Percentiles rank a stretch among this genome's conserved stretches.
phyloP scores from a whole-genome alignment of 1,139 yeast species.

The Casaregolazyma lundiana region DNA sequence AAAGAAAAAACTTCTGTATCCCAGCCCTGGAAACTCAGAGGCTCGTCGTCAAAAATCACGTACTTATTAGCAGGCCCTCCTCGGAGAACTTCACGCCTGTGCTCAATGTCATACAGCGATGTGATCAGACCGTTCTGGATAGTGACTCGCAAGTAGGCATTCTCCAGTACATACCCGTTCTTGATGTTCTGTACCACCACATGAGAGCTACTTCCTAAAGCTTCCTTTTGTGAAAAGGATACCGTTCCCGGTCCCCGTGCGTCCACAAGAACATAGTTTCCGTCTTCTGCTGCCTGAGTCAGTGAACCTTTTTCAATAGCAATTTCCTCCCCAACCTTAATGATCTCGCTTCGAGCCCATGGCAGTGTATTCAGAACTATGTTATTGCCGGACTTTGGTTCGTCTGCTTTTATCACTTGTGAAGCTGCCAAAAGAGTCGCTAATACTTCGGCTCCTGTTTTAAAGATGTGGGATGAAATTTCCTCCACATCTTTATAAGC shows the following conservation, averaged over 20 bases:
- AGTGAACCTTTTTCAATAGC: slow-evolving; percentile 7
- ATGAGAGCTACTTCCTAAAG: slow-evolving; percentile 10
- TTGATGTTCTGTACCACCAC: slow-evolving; percentile 34
- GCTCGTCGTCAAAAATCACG: slow-evolving; percentile 81
- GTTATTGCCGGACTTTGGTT: slow-evolving; percentile 1
- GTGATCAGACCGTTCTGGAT: slow-evolving; percentile 46
- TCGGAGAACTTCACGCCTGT: slow-evolving; percentile 64
- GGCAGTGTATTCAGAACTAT: slow-evolving; percentile 56
- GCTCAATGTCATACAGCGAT: slow-evolving; percentile 55
- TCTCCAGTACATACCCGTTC: slow-evolving; percentile 49
- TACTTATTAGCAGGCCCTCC: slow-evolving; percentile 68
- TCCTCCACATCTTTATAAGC: slow-evolving; percentile 90
- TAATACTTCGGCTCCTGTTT: slow-evolving; percentile 50
- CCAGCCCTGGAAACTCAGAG: slow-evolving; percentile 93
- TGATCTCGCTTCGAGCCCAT: slow-evolving; percentile 59
- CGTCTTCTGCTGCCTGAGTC: slow-evolving; percentile 12
- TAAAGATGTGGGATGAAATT: slow-evolving; percentile 57
- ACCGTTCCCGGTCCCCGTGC: slow-evolving; percentile 19
- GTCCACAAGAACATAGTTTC: slow-evolving; percentile 17
- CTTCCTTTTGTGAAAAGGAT: slow-evolving; percentile 11
- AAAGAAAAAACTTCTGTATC: slow-evolving; percentile 88
- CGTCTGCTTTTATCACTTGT: slow-evolving; percentile 10
- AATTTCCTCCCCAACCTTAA: slow-evolving; percentile 33
- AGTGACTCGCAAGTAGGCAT: slow-evolving; percentile 55
- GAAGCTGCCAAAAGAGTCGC: slow-evolving; percentile 41